phyloP scores from a whole-genome alignment of 352 stramenopile species.

The Phytophthora hibernalis region DNA sequence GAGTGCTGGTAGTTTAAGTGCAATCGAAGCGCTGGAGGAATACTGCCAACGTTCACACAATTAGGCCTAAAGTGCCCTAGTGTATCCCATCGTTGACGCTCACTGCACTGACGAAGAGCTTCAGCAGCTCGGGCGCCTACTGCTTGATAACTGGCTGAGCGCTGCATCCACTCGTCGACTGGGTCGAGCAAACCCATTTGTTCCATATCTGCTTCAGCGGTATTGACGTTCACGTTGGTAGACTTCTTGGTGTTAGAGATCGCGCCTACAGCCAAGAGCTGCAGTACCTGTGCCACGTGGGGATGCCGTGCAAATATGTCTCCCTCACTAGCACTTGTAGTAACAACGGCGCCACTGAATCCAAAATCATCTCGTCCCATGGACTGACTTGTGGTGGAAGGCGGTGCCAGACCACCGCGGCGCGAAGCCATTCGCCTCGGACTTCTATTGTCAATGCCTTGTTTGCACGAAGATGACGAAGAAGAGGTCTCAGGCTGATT shows the following conservation, averaged over 20 bases:
- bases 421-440: conserved; percentile 18
- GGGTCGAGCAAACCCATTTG: conserved; percentile 27
- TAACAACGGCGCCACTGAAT: neutral
- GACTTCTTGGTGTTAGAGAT: conserved; percentile 8
- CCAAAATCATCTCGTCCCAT: conserved; percentile 23
- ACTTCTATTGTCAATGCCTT: conserved; percentile 6
- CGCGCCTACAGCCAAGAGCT: conserved; percentile 33
- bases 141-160: conserved; percentile 53
- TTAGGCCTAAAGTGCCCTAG: conserved; percentile 38
- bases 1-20: conserved; percentile 37
- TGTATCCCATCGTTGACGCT: conserved; percentile 61
- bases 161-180: conserved; percentile 54
- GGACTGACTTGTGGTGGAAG: conserved; percentile 1
- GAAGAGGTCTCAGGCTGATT: conserved; percentile 8
- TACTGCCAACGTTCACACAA: neutral
- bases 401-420: conserved; percentile 22
- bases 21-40: conserved; percentile 27
- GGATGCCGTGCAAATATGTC: conserved; percentile 51
- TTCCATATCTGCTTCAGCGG: conserved; percentile 40
- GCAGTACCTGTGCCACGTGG: conserved; percentile 53
- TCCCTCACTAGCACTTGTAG: conserved; percentile 15
- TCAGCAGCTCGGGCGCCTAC: conserved; percentile 43
- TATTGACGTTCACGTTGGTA: conserved; percentile 17
- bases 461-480: neutral
- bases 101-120: conserved; percentile 32